Percentiles rank a stretch among this genome's conserved stretches.
phyloP scores from a whole-genome alignment of 306 rosid genomes.

The Rubus parviflorus region DNA sequence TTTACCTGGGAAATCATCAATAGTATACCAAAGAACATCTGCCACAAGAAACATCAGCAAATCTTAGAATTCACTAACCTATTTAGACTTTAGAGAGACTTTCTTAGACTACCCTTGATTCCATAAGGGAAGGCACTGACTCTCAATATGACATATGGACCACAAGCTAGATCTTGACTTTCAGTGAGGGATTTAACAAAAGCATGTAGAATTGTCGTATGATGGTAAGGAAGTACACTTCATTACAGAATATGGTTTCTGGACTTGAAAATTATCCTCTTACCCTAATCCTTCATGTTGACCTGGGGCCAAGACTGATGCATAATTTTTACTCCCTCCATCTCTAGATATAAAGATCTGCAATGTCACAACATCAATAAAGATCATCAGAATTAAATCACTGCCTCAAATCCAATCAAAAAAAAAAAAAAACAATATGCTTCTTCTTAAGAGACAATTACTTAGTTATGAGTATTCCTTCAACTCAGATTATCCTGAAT shows the following conservation, averaged over 20 bases:
- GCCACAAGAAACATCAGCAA: not conserved
- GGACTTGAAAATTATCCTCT: slow-evolving; percentile 33
- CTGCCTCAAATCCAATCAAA: not conserved
- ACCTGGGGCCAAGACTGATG: slow-evolving; percentile 98
- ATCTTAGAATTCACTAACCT: slow-evolving; percentile 1
- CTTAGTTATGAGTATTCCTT: not conserved
- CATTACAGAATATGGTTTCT: not conserved
- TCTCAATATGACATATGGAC: not conserved
- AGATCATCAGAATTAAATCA: slow-evolving; percentile 17
- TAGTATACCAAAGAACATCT: not conserved
- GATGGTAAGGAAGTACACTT: not conserved
- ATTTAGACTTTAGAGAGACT: not conserved
- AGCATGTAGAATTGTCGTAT: not conserved
- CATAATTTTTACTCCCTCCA: slow-evolving; percentile 80
- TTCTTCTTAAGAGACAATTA: not conserved
- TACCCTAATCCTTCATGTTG: slow-evolving; percentile 98
- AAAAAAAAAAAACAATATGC: slow-evolving; percentile 4
- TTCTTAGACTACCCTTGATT: not conserved
- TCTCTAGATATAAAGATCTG: slow-evolving; percentile 96
- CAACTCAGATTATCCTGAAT: no score
- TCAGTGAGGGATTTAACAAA: not conserved
- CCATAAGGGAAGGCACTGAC: not conserved
- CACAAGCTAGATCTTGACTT: not conserved
- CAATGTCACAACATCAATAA: slow-evolving; percentile 33
- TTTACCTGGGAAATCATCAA: not conserved